A percentile compares a stretch with the other conserved stretches of the same genome.
phyloP scores from a whole-genome alignment of 192 early-diverging fungal genomes.

The Coemansia sp. region DNA sequence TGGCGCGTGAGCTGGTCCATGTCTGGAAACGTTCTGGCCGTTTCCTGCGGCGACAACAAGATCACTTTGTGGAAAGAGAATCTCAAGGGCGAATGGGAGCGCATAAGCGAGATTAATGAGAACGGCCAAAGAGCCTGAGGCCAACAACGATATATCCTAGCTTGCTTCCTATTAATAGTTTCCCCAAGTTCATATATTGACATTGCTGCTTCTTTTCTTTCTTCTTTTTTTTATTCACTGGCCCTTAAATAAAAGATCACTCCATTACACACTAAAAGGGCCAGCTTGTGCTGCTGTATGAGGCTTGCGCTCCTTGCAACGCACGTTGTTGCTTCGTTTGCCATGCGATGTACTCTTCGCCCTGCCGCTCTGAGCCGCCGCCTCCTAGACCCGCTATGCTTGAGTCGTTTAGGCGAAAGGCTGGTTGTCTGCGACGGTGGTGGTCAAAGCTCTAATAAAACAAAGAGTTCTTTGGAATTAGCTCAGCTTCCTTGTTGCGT shows the following conservation, averaged over 20 bases:
- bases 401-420: not conserved
- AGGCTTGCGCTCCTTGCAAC: conserved; percentile 2
- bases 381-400: not conserved
- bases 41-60: conserved; percentile 95
- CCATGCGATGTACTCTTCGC: not conserved
- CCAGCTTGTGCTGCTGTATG: conserved; percentile 12
- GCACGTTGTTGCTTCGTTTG: conserved; percentile 5
- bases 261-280: not conserved
- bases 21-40: conserved; percentile 93
- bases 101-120: conserved; percentile 70
- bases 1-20: conserved; percentile 98
- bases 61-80: conserved; percentile 97
- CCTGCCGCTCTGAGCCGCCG: not conserved
- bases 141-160: not conserved
- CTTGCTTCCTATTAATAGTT: conserved; percentile 3
- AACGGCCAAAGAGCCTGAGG: conserved; percentile 31
- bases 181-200: not conserved
- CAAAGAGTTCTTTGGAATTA: too few species aligned
- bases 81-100: conserved; percentile 85
- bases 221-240: not conserved
- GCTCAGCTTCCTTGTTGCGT: too few species aligned
- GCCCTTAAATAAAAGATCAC: not conserved
- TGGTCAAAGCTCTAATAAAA: not conserved
- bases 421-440: not conserved
- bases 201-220: not conserved